Conservation (phyloP, 306 rosid genomes). For the Dryas alaskensis region DNA sequence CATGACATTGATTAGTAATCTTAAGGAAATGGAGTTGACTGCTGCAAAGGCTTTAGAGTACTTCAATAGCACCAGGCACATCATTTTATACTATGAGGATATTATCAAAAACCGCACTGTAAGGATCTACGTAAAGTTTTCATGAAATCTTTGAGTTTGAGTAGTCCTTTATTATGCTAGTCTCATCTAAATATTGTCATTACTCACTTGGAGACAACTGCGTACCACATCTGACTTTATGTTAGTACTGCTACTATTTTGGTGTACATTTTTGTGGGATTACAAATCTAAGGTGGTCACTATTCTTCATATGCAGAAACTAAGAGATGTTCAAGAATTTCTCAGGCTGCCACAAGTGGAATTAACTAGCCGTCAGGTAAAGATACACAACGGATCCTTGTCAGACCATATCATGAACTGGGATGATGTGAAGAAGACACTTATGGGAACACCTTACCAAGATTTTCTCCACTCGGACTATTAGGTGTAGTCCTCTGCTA, state of each 20-base stretch:
- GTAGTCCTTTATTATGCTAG: not conserved
- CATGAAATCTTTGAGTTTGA: not conserved
- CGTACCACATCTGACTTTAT: not conserved
- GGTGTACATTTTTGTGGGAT: not conserved
- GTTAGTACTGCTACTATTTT: not conserved
- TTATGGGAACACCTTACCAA: slow-evolving; percentile 65
- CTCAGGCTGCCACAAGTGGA: slow-evolving; percentile 61
- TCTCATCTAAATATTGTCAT: not conserved
- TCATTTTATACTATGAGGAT: slow-evolving; percentile 80
- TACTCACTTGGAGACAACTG: not conserved
- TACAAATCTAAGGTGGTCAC: not conserved
- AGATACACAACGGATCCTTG: slow-evolving; percentile 72
- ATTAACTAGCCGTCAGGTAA: slow-evolving; percentile 75
- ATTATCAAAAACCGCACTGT: slow-evolving; percentile 64
- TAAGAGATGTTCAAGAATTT: slow-evolving; percentile 67
- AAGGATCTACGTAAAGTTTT: slow-evolving; percentile 33
- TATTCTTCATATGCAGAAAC: slow-evolving; percentile 44
- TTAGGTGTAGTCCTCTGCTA: slow-evolving; percentile 35
- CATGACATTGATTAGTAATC: slow-evolving; percentile 50
- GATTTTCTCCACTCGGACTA: slow-evolving; percentile 65
- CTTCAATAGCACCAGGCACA: slow-evolving; percentile 75
- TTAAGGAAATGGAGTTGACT: slow-evolving; percentile 64
- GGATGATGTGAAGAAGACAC: slow-evolving; percentile 73
- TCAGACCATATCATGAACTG: slow-evolving; percentile 75
- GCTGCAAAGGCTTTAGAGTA: slow-evolving; percentile 56